Base-by-base conservation (phyloP, 148 eudicot genomes). In the Rhododendron molle region DNA sequence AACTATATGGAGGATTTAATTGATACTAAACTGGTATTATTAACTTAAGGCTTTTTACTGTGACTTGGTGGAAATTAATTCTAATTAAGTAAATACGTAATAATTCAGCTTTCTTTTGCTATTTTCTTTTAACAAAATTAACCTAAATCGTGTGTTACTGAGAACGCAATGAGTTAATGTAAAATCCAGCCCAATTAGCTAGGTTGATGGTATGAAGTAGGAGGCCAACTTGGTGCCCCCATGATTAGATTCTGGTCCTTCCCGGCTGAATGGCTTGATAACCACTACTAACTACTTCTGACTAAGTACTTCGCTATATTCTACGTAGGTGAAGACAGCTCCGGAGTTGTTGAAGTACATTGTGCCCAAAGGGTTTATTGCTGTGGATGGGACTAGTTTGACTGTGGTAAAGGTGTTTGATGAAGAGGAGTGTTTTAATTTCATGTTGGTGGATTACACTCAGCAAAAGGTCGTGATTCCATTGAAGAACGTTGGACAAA, bases 311-410 rank as follows among this genome's bases (percentile, higher is more conserved):
- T 30, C 7, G 14, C 34, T 2, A 71, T 30, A 71, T 71, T 71
- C 10, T 71, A 5, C 10, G 13, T 32, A 93, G 87, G 98, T 96
- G 83, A 95, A 90, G 85, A 91, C 94, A 23, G 72, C 81, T 21
- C 93, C 91, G 7, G 96, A 94, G 69, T 56, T 96, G 54, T 89
- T 96, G 86, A 95, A 89, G 90, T 96, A 94, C 84, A 96, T 96
- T 79, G 98, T 96, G 47, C 95, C 97, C 1, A 96, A 96, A 90
- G 99, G 99, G 65, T 96, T 89, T 84, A 92, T 96, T 60, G 93
- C 98, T 16, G 93, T 96, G 60, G 99, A 96, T 88, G 99, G 99
- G 73, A 92, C 99, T 36, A 96, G 99, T 81, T 92, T 96, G 93
- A 96, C 98, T 47, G 99, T 96, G 23, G 99, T 96, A 21, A 89